A percentile compares a stretch with the other conserved stretches of the same genome.
Evolutionary conservation across 2,329 filamentous ascomycete genomes (phyloP).

Genomic region (Colletotrichum theobromicola): DNA sequence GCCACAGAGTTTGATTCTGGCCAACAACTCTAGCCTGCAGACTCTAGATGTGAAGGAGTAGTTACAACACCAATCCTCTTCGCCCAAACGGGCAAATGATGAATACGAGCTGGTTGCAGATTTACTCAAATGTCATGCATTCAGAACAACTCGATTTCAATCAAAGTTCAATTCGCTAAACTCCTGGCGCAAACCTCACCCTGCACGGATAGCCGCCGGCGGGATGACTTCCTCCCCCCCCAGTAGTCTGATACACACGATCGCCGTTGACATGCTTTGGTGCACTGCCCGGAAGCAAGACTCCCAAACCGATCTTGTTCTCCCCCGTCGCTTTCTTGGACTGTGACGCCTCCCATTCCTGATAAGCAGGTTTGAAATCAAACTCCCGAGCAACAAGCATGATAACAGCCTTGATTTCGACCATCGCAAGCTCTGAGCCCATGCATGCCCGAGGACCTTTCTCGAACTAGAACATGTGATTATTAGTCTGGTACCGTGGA

Average conservation of each 20-base stretch:
- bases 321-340: background rate
- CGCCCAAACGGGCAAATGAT: background rate
- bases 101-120: background rate
- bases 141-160: background rate
- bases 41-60: background rate
- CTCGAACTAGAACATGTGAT: background rate
- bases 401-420: background rate
- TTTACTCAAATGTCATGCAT: background rate
- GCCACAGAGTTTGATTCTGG: background rate
- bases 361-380: background rate
- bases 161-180: background rate
- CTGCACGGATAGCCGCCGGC: constrained; percentile 2
- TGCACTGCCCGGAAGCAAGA: background rate
- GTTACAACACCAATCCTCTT: background rate
- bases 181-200: background rate
- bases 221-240: background rate
- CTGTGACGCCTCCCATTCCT: background rate
- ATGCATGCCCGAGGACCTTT: constrained; percentile 1
- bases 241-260: constrained; percentile 1
- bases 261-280: background rate
- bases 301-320: background rate
- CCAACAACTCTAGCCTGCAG: background rate
- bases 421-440: constrained; percentile 5
- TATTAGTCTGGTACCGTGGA: background rate
- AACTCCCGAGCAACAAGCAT: background rate